Evolutionary conservation across 495 filamentous ascomycete species (phyloP), one percentile per base, ranked within the genome.

Genomic region (Parachaetomium inaequale): DNA sequence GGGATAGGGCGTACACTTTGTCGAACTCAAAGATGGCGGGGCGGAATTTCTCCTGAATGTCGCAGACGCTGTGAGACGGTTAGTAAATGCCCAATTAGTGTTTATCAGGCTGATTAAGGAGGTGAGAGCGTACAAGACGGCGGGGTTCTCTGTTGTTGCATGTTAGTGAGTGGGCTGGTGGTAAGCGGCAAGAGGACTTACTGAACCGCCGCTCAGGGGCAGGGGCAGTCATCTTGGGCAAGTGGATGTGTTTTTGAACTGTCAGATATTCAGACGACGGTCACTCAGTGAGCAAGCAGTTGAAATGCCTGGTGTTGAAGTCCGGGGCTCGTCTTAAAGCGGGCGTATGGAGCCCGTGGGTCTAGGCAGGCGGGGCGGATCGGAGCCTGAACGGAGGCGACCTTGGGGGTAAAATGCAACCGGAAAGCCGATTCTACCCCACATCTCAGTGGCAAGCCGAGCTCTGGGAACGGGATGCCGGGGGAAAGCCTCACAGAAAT

Each of bases 1-100:
- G 32, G 21, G 19, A 42, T 62, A 28, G 36, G n/a, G 25, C 23
- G 14, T 79, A 91, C 88, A 96, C 78, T 69, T 88, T 90, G 50
- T 89, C 78, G 68, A 91, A 96, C 72, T 95, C 87, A 73, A 85
- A 83, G 70, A 98, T 95, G 43, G 84, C 84, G 5, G 79, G 75
- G 46, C 91, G 84, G 79, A 98, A 98, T 72, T 89, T 93, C 64
- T 96, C 93, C 81, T 98, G 94, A 65, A 97, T 82, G 68, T 98
- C 94, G 79, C 94, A 98, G 68, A 98, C 83, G 66, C 93, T 98
- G 67, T 10, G 10, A 3, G 0, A 2, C 36, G 55, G 59, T 61
- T 15, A 61, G 49, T 23, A 4, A 12, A 2, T 25, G 19, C n/a
- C 25, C 62, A 58, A 53, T 53, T 58, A 34, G 6, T 25, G 23